Base-by-base conservation (phyloP, 2,329 filamentous ascomycete genomes). In the Beauveria sp. region DNA sequence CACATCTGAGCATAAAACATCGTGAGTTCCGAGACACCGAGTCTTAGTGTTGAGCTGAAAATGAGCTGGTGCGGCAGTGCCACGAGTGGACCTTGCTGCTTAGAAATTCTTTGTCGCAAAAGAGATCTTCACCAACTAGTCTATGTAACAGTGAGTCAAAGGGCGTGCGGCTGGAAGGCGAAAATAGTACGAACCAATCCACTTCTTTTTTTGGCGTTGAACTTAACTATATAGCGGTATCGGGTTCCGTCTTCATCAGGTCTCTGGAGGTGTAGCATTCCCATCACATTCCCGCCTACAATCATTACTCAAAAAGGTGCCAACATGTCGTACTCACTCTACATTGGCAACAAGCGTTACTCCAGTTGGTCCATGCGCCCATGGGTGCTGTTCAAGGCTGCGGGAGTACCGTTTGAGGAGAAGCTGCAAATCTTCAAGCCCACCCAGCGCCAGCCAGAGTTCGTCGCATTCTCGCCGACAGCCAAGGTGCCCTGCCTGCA, bases 321-420 rank as follows among this genome's bases (percentile, higher is more conserved):
- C 10, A 63, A 37, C 48, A 77, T 77, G 74, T 63, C 68, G 47
- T 75, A 73, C 65, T 68, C 70, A 16, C 74, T 79, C 59, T 75
- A 72, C 67, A 76, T 79, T 64, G 75, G 70, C 30, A 77, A 76
- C 66, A 78, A 77, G 58, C 76, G 76, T 63, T 78, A 78, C 68
- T 77, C 75, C 2, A 77, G 75, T 22, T 79, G 77, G 77, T 78
- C 76, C 54, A 74, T 79, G 70, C 72, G 77, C 43, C 73, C 75
- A 3, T 78, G 76, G 76, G 72, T 80, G 9, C 70, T 80, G 28
- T 69, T 80, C 63, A 75, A 72, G 53, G 71, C 73, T 58, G 74
- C 79, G 65, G 61, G 66, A 50, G 73, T 80, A 51, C 75, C 77
- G 44, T 79, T 79, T 59, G 69, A 71, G 8, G 73, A 79, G 62